Percentiles rank a stretch among this genome's conserved stretches.
phyloP scores from a whole-genome alignment of 306 rosid species.

The Ammopiptanthus mongolicus region DNA sequence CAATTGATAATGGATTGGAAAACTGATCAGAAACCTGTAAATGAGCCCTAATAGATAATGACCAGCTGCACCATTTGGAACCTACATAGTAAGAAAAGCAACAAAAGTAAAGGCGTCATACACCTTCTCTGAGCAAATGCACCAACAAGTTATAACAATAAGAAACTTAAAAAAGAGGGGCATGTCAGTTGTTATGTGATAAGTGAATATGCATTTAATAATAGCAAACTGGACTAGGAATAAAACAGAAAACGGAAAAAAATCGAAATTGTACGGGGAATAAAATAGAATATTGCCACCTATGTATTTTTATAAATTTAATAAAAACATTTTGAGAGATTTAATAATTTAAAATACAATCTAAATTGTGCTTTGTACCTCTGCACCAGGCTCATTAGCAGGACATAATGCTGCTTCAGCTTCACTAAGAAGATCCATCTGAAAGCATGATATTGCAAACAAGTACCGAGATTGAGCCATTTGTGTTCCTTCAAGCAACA shows the following conservation, averaged over 20 bases:
- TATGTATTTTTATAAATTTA: background rate
- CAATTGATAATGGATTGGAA: background rate
- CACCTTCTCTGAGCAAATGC: constrained; percentile 10
- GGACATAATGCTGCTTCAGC: constrained; percentile 94
- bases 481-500: constrained; percentile 67
- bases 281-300: background rate
- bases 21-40: constrained; percentile 65
- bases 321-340: background rate
- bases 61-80: constrained; percentile 99
- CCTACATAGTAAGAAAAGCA: constrained; percentile 42
- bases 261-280: background rate
- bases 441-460: constrained; percentile 98
- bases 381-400: constrained; percentile 71
- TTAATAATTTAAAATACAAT: background rate
- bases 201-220: constrained; percentile 2
- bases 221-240: background rate
- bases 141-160: background rate
- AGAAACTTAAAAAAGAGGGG: background rate
- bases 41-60: constrained; percentile 90
- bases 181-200: background rate
- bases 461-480: constrained; percentile 98
- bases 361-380: constrained; percentile 44
- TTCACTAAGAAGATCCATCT: constrained; percentile 85
- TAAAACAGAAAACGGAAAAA: background rate
- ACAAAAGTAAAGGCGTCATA: constrained; percentile 20